Percentiles rank a stretch among this genome's conserved stretches.
Evolutionary conservation across 73 alveolate genomes (phyloP).

Genomic region (Tetrahymena thermophila): DNA sequence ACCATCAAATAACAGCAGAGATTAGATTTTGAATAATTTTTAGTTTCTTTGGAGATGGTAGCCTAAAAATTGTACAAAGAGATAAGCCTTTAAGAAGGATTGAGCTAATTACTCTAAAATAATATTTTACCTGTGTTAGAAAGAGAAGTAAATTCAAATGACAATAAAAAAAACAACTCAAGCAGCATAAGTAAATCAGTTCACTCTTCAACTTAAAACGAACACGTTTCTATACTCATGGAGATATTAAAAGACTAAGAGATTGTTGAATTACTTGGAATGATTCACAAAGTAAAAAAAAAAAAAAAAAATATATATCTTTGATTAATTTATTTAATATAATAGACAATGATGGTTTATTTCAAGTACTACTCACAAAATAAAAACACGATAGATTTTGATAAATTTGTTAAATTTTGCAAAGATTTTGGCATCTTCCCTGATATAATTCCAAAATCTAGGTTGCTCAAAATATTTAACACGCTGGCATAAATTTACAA

Average conservation of each 20-base stretch:
- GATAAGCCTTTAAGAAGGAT: not conserved
- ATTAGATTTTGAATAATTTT: slow-evolving; percentile 54
- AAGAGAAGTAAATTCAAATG: not conserved
- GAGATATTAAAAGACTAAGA: slow-evolving; percentile 59
- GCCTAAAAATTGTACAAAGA: slow-evolving; percentile 42
- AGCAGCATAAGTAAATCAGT: not conserved
- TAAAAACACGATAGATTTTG: slow-evolving; percentile 46
- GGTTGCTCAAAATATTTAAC: slow-evolving; percentile 45
- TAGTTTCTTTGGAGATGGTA: slow-evolving; percentile 37
- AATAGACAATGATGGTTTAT: slow-evolving; percentile 9
- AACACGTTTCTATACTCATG: slow-evolving; percentile 52
- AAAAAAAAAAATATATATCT: not conserved
- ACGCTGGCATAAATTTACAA: slow-evolving; percentile 52
- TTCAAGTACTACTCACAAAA: slow-evolving; percentile 44
- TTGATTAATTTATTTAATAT: not conserved
- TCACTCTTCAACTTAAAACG: not conserved
- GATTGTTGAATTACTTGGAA: slow-evolving; percentile 52
- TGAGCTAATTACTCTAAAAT: slow-evolving; percentile 19
- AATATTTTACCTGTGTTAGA: slow-evolving; percentile 21
- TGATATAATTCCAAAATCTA: slow-evolving; percentile 57
- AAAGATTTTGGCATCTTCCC: slow-evolving; percentile 72
- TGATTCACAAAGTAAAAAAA: slow-evolving; percentile 53
- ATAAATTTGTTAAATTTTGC: slow-evolving; percentile 59
- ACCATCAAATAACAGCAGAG: slow-evolving; percentile 18
- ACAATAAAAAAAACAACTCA: slow-evolving; percentile 1